Base-by-base conservation (phyloP, 1,284 basidiomycete genomes). In the Ustilago loliicola region DNA sequence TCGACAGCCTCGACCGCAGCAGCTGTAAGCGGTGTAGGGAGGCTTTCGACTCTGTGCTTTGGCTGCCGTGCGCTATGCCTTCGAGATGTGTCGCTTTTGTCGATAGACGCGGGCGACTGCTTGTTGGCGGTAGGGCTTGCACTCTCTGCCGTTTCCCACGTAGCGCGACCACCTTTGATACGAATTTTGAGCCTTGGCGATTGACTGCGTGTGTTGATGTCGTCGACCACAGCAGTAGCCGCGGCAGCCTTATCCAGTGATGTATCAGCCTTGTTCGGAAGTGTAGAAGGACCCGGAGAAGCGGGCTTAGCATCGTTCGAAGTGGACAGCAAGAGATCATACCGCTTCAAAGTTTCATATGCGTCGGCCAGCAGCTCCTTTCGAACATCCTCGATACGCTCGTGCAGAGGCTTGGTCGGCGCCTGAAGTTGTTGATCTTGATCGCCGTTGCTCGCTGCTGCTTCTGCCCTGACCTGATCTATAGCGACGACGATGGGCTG, bases 361-460 rank as follows among this genome's bases (percentile, higher is more conserved):
- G 79, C 77, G 47, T 82, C 80, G n/a, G 63, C 65, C 11, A 82
- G 36, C 3, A 82, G 66, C 72, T 82, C 80, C 15, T 66, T 56
- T 8, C 80, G 63, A 2, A 82, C 50, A 19, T 72, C 68, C 42
- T 82, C 79, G 23, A 81, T 50, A 15, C 77, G 68, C 23, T 69
- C 57, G n/a, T 42, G 54, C 57, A 67, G 34, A 21, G 61, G 59
- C 57, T 56, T 72, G n/a, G n/a, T 10, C 8, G 45, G 27, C 9
- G 21, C 7, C 6, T 55, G 47, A 54, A 40, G 17, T 36, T 19
- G 47, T 32, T 58, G 38, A 36, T 23, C 17, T 0, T 66, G n/a
- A 19, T 57, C 59, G 19, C 36, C 27, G 27, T 42, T 47, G 36
- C 32, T 36, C 15, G 38, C 59, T 1, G 32, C 32, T 19, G 45